Conservation (phyloP, 139 green algal genomes). For the Zygnema circumcarinatum region DNA sequence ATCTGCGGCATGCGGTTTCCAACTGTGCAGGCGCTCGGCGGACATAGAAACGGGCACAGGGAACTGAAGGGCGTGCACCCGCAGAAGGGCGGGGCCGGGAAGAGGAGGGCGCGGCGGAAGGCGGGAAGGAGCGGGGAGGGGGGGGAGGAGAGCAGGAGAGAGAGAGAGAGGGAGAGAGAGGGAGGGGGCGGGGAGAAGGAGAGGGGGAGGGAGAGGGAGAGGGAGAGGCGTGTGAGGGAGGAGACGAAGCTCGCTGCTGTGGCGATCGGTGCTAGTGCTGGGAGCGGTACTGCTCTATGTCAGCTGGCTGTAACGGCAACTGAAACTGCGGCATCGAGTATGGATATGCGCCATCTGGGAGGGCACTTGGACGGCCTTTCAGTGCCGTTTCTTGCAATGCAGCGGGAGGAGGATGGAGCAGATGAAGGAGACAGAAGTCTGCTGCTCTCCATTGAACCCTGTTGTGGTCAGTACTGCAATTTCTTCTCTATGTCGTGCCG, state of each 20-base stretch:
- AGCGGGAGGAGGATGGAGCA: no score
- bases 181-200: not conserved
- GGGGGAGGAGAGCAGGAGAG: not conserved
- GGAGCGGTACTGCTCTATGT: not conserved
- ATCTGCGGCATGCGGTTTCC: slow-evolving; percentile 21
- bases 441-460: no score
- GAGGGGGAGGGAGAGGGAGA: no score
- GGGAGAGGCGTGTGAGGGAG: no score
- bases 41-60: slow-evolving; percentile 14
- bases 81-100: slow-evolving; percentile 9
- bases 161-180: not conserved
- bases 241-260: no score
- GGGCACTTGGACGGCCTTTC: no score
- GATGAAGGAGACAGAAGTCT: no score
- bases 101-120: not conserved
- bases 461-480: no score
- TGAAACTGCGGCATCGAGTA: not conserved
- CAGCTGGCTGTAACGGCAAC: not conserved
- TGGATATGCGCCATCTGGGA: no score
- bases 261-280: not conserved
- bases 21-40: not conserved
- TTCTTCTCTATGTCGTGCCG: no score
- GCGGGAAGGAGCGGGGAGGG: not conserved
- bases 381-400: no score
- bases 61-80: slow-evolving; percentile 24